Conservation (phyloP, 768 basidiomycete species). For the Leucocoprinus sp. region DNA sequence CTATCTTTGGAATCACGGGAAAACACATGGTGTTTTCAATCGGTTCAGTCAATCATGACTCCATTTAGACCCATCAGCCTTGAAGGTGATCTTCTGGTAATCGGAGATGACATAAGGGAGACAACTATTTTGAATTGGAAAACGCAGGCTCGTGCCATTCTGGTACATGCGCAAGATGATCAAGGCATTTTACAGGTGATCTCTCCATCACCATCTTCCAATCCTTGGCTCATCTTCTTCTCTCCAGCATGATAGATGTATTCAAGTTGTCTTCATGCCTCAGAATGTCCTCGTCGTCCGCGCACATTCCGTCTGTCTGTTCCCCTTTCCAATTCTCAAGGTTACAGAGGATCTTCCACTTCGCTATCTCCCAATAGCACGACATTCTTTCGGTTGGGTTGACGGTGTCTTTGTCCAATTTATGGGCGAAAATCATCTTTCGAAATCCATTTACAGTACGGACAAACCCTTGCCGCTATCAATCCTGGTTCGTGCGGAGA, state of each 20-base stretch:
- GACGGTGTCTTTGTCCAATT: constrained; percentile 43
- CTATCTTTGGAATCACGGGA: constrained; percentile 18
- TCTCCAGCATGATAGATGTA: constrained; percentile 38
- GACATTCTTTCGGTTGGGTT: constrained; percentile 60
- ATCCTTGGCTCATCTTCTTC: constrained; percentile 1
- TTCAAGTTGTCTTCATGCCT: constrained; percentile 42
- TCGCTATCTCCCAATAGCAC: constrained; percentile 29
- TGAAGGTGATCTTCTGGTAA: constrained; percentile 41
- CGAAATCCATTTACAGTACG: neutral
- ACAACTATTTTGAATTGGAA: constrained; percentile 53
- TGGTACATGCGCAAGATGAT: constrained; percentile 29
- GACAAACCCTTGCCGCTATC: constrained; percentile 21
- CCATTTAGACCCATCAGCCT: constrained; percentile 39
- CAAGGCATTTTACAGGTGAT: constrained; percentile 23
- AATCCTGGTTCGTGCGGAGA: constrained; percentile 50
- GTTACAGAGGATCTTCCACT: constrained; percentile 10
- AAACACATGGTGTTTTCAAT: constrained; percentile 20
- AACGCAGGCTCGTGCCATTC: constrained; percentile 34
- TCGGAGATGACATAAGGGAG: constrained; percentile 43
- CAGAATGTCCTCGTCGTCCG: constrained; percentile 48
- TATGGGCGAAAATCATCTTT: constrained; percentile 7
- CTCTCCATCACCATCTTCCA: neutral
- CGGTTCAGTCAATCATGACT: constrained; percentile 29
- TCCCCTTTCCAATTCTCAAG: constrained; percentile 36
- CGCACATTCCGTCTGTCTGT: constrained; percentile 50